Base-by-base conservation (phyloP, 306 rosid genomes). In the Vigna unguiculata region DNA sequence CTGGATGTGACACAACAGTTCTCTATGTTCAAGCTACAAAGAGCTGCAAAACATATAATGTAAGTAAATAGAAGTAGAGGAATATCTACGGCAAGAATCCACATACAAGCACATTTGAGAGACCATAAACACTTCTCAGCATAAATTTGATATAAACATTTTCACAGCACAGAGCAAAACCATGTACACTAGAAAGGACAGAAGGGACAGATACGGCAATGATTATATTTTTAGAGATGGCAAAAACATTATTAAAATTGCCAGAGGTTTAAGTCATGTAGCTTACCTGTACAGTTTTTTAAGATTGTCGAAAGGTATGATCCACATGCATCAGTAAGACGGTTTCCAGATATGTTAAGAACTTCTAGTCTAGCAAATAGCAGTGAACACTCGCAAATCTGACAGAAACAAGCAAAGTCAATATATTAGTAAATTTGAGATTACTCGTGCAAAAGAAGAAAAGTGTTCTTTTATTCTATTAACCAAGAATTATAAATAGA, bases 281-380 rank as follows among this genome's bases (percentile, higher is more conserved):
- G 48, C 82, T 78, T 82, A 92, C 98, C 97, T 74, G 86, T 86
- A 85, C 97, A 92, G 13, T 81, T 92, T 74, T 87, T 78, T 79
- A 92, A 86, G 68, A 95, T 90, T 62, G 93, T 88, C 75, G 96
- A 90, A 46, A 95, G 92, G 85, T 80, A 95, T 66, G 92, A 88
- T 69, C 97, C 93, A 74, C 93, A 92, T 43, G 92, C 95, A 82
- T 95, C 97, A 34, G 98, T 90, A 53, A 95, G 96, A 76, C 93
- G 97, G 73, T 95, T 95, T 74, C 96, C 96, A 72, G 97, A 90
- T 62, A 95, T 72, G 86, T 95, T 90, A 9, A 95, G 97, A 72
- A 90, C 93, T 92, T 89, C 96, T 40, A 92, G 83, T 54, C 97
- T 89, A 83, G 90, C 70, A 83, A 88, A 90, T 30, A 95, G 88